phyloP scores from a whole-genome alignment of 169 alveolate genomes.

The Plasmodium sp. region DNA sequence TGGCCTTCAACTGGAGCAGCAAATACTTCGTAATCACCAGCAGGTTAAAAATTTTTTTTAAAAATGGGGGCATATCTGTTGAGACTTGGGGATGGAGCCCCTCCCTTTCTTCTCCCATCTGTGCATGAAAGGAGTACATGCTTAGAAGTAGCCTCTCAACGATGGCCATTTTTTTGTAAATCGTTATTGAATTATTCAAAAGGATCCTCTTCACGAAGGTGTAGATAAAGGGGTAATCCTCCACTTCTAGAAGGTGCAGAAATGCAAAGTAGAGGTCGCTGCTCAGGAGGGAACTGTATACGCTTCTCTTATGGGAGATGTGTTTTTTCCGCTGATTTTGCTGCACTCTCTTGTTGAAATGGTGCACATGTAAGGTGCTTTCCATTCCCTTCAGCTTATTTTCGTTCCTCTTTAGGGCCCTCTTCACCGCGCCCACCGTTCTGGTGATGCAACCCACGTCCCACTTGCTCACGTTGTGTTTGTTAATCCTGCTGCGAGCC shows the following conservation, averaged over 20 bases:
- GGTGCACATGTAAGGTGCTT: not conserved
- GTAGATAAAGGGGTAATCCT: slow-evolving; percentile 20
- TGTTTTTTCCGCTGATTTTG: not conserved
- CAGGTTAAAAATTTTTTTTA: not conserved
- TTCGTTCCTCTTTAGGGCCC: not conserved
- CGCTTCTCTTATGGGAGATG: not conserved
- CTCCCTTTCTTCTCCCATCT: not conserved
- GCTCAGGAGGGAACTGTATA: not conserved
- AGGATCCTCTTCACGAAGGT: slow-evolving; percentile 14
- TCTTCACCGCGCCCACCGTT: slow-evolving; percentile 8
- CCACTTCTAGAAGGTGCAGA: not conserved
- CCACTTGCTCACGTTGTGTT: slow-evolving; percentile 14
- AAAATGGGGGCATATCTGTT: not conserved
- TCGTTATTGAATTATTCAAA: not conserved
- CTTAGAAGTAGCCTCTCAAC: slow-evolving; percentile 7
- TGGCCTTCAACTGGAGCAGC: not conserved
- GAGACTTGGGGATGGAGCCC: not conserved
- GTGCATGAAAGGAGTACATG: not conserved
- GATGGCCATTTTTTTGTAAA: slow-evolving; percentile 12
- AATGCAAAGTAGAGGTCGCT: slow-evolving; percentile 22
- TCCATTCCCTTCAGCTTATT: not conserved
- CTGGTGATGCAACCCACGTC: not conserved
- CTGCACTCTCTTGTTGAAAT: not conserved
- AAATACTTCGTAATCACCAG: slow-evolving; percentile 19
- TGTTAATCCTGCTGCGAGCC: slow-evolving; percentile 9